A percentile compares a stretch with the other conserved stretches of the same genome.
phyloP scores from a whole-genome alignment of 495 filamentous ascomycete genomes.

The Penicillium pulvis region DNA sequence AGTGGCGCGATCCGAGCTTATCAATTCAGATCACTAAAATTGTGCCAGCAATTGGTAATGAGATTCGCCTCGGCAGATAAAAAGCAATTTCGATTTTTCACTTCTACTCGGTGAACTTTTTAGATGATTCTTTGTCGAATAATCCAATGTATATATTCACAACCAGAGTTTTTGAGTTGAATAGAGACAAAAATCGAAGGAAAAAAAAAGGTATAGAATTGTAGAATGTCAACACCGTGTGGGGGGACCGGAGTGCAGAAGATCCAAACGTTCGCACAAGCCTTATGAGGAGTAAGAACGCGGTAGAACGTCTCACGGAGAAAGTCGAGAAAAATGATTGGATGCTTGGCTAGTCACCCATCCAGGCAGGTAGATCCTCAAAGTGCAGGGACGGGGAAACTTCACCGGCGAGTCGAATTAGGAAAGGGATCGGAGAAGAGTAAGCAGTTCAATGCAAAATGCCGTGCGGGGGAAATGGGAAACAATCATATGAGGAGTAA shows the following conservation, averaged over 20 bases:
- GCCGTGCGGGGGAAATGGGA: slow-evolving; percentile 20
- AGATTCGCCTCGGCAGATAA: neutral
- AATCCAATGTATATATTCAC: no score
- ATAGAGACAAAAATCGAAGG: neutral
- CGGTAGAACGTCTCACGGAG: slow-evolving; percentile 5
- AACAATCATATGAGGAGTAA: neutral
- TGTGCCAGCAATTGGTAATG: slow-evolving; percentile 11
- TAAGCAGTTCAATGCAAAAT: neutral
- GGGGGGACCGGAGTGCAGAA: neutral
- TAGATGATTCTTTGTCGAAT: neutral
- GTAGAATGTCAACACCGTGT: neutral
- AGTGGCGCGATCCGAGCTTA: slow-evolving; percentile 15
- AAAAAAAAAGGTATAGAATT: neutral
- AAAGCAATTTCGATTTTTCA: neutral
- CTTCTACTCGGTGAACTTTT: neutral
- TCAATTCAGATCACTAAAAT: slow-evolving; percentile 8
- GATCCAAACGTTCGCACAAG: slow-evolving; percentile 2
- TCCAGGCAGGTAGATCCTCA: slow-evolving; percentile 14
- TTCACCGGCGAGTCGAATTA: slow-evolving; percentile 35
- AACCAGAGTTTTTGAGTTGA: no score
- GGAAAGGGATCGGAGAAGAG: slow-evolving; percentile 33
- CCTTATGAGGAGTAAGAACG: slow-evolving; percentile 9
- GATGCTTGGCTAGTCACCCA: slow-evolving; percentile 1
- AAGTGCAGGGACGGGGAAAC: slow-evolving; percentile 16
- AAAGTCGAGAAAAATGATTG: slow-evolving; percentile 15